Conservation (phyloP, 2,329 filamentous ascomycete genomes). For the Coniochaeta hoffmannii region DNA sequence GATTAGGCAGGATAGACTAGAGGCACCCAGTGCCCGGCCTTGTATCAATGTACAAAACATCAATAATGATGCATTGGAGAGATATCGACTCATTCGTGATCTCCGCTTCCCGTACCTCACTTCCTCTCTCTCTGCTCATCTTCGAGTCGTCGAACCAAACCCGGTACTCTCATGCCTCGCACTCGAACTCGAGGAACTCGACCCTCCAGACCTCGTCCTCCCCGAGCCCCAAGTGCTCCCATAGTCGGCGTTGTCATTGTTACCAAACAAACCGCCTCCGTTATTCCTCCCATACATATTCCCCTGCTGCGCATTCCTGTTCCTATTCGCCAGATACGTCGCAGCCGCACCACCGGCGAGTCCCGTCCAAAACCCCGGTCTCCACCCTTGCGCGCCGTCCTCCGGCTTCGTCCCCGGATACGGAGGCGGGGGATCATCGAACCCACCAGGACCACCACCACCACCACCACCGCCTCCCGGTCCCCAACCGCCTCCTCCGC, state of each 20-base stretch:
- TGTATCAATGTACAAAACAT: conserved; percentile 4
- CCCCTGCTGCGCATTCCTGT: conserved; percentile 11
- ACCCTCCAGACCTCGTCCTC: conserved; percentile 23
- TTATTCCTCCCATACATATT: conserved; percentile 15
- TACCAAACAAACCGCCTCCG: conserved; percentile 6
- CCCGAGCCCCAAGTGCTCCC: conserved; percentile 26
- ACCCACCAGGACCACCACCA: conserved; percentile 11
- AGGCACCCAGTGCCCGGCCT: background rate
- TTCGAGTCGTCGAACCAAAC: conserved; percentile 60
- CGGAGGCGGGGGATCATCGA: conserved; percentile 45
- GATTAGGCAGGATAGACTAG: conserved; percentile 1
- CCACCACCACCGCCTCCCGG: conserved; percentile 22
- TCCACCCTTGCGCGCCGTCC: conserved; percentile 45
- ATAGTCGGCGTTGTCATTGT: conserved; percentile 19
- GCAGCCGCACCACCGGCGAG: conserved; percentile 62
- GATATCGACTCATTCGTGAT: too few relatives aligned
- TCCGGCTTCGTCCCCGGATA: conserved; percentile 37
- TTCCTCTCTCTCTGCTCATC: background rate
- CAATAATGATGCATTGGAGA: background rate
- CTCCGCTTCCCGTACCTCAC: too few relatives aligned
- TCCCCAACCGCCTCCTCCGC: conserved; percentile 29
- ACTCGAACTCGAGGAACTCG: conserved; percentile 24
- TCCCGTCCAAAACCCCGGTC: conserved; percentile 69
- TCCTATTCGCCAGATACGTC: conserved; percentile 52
- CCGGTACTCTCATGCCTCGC: conserved; percentile 61